phyloP scores from a whole-genome alignment of 106 monocot species.

The Posidonia australis region DNA sequence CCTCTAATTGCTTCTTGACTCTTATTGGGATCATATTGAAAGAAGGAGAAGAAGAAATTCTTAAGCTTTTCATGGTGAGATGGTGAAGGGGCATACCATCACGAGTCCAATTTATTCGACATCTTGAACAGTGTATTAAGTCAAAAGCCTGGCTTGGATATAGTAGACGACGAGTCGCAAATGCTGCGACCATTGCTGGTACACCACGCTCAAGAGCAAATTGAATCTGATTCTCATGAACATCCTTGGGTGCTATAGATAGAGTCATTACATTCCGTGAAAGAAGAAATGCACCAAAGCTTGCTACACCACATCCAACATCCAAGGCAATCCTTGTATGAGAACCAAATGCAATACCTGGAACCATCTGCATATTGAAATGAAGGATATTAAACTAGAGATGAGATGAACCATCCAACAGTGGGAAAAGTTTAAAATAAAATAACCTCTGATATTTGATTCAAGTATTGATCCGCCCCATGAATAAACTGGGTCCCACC shows the following conservation, averaged over 20 bases:
- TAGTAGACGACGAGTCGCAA: constrained; percentile 61
- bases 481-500: constrained; percentile 91
- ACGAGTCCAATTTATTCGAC: constrained; percentile 78
- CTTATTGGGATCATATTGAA: background rate
- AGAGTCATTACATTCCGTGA: constrained; percentile 67
- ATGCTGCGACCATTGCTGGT: constrained; percentile 86
- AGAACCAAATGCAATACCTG: constrained; percentile 69
- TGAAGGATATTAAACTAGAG: constrained; percentile 1
- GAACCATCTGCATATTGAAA: constrained; percentile 63
- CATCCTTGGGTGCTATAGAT: constrained; percentile 90
- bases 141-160: constrained; percentile 96
- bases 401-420: background rate
- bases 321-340: constrained; percentile 62
- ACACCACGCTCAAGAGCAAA: constrained; percentile 97
- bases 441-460: constrained; percentile 68
- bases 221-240: constrained; percentile 92
- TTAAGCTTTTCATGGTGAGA: no score
- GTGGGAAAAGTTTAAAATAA: background rate
- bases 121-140: constrained; percentile 88
- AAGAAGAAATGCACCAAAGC: constrained; percentile 84
- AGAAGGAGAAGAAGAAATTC: background rate
- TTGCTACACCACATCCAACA: constrained; percentile 94
- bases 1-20: no score
- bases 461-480: constrained; percentile 68
- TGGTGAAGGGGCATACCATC: constrained; percentile 47